phyloP scores from a whole-genome alignment of 257 asterid species.

The Henckelia pumila region DNA sequence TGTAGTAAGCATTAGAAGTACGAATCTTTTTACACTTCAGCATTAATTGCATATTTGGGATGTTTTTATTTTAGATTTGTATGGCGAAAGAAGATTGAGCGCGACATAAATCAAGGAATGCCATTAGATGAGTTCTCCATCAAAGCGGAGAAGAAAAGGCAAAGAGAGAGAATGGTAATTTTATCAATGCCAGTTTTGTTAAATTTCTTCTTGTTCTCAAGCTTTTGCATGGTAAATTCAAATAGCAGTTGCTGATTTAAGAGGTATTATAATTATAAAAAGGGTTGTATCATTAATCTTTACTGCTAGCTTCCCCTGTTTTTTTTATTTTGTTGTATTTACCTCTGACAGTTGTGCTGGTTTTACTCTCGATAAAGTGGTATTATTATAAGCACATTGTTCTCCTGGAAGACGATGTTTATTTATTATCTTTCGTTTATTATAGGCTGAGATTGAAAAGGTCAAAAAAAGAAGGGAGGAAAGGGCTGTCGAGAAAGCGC shows the following conservation, averaged over 20 bases:
- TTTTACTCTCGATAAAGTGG: constrained; percentile 19
- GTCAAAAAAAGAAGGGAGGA: constrained; percentile 97
- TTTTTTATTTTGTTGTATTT: constrained; percentile 16
- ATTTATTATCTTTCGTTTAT: constrained; percentile 10
- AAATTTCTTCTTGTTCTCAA: background rate
- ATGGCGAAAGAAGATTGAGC: constrained; percentile 89
- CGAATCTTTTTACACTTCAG: constrained; percentile 1
- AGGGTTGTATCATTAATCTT: background rate
- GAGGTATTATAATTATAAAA: background rate
- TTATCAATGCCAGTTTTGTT: background rate
- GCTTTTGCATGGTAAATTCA: background rate
- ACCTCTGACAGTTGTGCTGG: constrained; percentile 15
- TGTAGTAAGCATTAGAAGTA: constrained; percentile 1
- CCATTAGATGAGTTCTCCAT: constrained; percentile 68
- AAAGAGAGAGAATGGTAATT: constrained; percentile 69
- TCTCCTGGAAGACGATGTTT: constrained; percentile 3
- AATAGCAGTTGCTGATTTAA: background rate
- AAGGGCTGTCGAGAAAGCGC: constrained; percentile 94
- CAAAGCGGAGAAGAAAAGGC: constrained; percentile 77
- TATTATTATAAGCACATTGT: constrained; percentile 2
- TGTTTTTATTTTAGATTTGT: constrained; percentile 57
- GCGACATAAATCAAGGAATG: constrained; percentile 66
- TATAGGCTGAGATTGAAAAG: constrained; percentile 90
- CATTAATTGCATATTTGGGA: background rate
- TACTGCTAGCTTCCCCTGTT: background rate